phyloP scores from a whole-genome alignment of 345 rosid genomes.

The Odontarrhena argentea region DNA sequence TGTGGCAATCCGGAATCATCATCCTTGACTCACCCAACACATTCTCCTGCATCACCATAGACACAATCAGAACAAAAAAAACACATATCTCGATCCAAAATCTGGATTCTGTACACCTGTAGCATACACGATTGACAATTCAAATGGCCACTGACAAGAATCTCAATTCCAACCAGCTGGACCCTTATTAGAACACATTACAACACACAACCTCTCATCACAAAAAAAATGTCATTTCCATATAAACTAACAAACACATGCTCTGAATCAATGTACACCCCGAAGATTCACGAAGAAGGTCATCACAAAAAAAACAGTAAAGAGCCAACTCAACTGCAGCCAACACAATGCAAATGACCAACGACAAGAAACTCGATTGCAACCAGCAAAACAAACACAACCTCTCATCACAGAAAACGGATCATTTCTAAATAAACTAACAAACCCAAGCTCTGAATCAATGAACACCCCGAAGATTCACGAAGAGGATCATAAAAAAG shows the following conservation, averaged over 20 bases:
- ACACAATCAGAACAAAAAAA: neutral
- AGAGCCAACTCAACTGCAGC: too few species aligned
- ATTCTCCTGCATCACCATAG: conserved; percentile 63
- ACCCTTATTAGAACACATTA: neutral
- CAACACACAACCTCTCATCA: neutral
- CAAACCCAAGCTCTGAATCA: too few species aligned
- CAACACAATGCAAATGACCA: too few species aligned
- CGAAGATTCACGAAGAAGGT: too few species aligned
- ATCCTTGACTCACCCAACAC: conserved; percentile 96
- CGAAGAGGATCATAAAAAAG: neutral
- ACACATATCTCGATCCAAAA: neutral
- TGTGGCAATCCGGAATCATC: conserved; percentile 94
- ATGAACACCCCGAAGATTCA: too few species aligned
- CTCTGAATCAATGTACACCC: too few species aligned
- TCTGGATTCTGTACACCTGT: neutral
- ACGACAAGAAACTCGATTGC: too few species aligned
- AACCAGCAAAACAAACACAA: neutral
- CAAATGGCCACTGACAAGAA: neutral
- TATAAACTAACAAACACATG: neutral
- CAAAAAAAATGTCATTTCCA: neutral
- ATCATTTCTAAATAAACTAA: neutral
- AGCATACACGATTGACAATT: neutral
- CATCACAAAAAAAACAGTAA: neutral
- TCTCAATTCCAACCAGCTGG: neutral
- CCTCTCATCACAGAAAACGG: neutral